phyloP scores from a whole-genome alignment of 352 stramenopile species.

The Aphanomyces invadans region DNA sequence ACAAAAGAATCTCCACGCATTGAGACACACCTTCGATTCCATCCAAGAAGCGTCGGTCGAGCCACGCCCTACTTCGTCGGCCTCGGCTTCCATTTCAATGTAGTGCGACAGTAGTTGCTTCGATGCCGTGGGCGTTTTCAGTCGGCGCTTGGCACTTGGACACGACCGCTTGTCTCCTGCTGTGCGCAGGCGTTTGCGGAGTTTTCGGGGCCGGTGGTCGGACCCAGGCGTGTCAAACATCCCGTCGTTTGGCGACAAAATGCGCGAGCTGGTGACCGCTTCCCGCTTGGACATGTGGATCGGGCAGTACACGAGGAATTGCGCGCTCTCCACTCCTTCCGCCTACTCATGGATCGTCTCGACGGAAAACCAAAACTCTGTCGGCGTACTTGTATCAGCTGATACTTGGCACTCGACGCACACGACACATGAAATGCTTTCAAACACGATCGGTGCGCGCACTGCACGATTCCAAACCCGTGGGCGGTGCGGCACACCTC shows the following conservation, averaged over 20 bases:
- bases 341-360: not conserved
- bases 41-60: slow-evolving; percentile 51
- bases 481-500: slow-evolving; percentile 58
- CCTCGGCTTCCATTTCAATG: not conserved
- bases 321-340: not conserved
- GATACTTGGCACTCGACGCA: slow-evolving; percentile 47
- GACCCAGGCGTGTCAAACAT: not conserved
- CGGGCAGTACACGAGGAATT: slow-evolving; percentile 1
- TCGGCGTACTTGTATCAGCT: slow-evolving; percentile 44
- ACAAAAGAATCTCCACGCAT: too few relatives aligned
- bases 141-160: not conserved
- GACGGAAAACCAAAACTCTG: not conserved
- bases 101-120: slow-evolving; percentile 14
- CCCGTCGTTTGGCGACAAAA: not conserved
- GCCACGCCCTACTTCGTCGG: not conserved
- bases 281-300: not conserved
- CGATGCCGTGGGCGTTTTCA: not conserved
- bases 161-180: not conserved
- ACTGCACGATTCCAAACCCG: slow-evolving; percentile 64
- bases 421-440: slow-evolving; percentile 77
- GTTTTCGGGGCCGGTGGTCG: not conserved
- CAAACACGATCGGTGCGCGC: slow-evolving; percentile 60
- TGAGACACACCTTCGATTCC: slow-evolving; percentile 42
- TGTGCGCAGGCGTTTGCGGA: not conserved
- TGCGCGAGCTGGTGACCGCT: too few relatives aligned